These are phyloP conservation scores for Lycium barbarum DNA, from an alignment of 257 asterid species.

Conservation along the genomic window DNA sequence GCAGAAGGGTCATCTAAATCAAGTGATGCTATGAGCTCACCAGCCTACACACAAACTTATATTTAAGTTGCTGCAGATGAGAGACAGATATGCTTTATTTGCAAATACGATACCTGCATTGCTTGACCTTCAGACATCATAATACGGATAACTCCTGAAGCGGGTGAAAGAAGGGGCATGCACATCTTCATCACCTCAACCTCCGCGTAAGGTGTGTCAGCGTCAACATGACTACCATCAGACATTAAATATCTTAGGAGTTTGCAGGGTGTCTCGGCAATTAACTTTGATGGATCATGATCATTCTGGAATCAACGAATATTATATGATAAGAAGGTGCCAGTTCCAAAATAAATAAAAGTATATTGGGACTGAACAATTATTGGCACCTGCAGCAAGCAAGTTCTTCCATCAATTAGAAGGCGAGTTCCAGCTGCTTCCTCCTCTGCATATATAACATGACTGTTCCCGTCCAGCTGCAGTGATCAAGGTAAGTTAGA, in stretches of 20 bases:
- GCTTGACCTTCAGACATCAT: constrained; percentile 97
- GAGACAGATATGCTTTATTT: constrained; percentile 12
- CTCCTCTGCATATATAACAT: constrained; percentile 94
- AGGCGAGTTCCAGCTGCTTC: constrained; percentile 99
- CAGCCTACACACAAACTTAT: constrained; percentile 63
- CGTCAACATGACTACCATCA: constrained; percentile 90
- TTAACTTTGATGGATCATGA: constrained; percentile 96
- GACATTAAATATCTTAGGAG: constrained; percentile 65
- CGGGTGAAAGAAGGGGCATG: constrained; percentile 99
- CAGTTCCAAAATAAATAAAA: not conserved
- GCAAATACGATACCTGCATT: constrained; percentile 81
- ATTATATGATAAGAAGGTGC: constrained; percentile 11
- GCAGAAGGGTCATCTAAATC: constrained; percentile 99
- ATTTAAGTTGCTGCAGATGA: constrained; percentile 32
- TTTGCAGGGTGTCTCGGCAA: constrained; percentile 99
- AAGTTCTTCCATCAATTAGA: constrained; percentile 98
- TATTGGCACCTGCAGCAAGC: constrained; percentile 90
- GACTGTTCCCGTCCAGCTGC: constrained; percentile 98
- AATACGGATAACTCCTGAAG: constrained; percentile 86
- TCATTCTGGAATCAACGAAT: constrained; percentile 70
- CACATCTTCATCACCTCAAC: constrained; percentile 99
- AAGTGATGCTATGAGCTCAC: constrained; percentile 95
- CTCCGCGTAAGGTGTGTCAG: constrained; percentile 94
- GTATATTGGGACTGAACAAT: constrained; percentile 26
- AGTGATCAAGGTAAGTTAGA: constrained; percentile 31